Evolutionary conservation across 2,329 filamentous ascomycete genomes (phyloP), one percentile per base, ranked within the genome.

Genomic region (Botrytis pseudocinerea): DNA sequence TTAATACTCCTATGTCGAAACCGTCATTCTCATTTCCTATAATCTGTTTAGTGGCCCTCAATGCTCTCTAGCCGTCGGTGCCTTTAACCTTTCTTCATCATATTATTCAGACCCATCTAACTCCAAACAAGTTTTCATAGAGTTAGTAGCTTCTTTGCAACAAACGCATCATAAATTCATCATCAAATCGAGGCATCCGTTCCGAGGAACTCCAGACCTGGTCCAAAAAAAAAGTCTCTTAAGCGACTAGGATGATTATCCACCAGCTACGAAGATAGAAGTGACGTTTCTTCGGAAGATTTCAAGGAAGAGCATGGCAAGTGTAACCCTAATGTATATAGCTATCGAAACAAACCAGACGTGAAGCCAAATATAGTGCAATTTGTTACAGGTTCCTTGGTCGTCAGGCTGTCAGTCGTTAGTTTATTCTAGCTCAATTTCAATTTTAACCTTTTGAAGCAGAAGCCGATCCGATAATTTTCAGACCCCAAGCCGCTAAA

Each of bases 1-100:
- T 0, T 4, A n/a, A 57, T 28, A 18, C 2, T 18, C n/a, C 3
- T 9, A 8, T 28, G 6, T 2, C 9, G 1, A 32, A 9, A 4
- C 7, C 7, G 8, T 57, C 2, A 7, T 57, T 6, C 18, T 57
- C 7, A 28, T 7, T 28, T 18, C 18, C 7, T 14, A 18, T 57
- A 4, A 57, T 4, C 25, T 2, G 1, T 54, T n/a, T 54, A 54
- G 48, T 16, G 48, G 48, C 25, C 12, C 48, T 28, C 51, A 4
- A 57, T 28, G 16, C 6, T 28, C n/a, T 18, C 25, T 2, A 28
- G n/a, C 51, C 7, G 6, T 28, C n/a, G 3, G n/a, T 7, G 14
- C 2, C 3, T 18, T 9, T n/a, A 28, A 28, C n/a, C n/a, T 54
- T 16, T 5, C n/a, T 57, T 28, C 51, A 28, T 57, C 14, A 7